These are phyloP conservation scores for Lepraria neglecta DNA, from an alignment of 495 filamentous ascomycete species.

Conservation along the genomic window DNA sequence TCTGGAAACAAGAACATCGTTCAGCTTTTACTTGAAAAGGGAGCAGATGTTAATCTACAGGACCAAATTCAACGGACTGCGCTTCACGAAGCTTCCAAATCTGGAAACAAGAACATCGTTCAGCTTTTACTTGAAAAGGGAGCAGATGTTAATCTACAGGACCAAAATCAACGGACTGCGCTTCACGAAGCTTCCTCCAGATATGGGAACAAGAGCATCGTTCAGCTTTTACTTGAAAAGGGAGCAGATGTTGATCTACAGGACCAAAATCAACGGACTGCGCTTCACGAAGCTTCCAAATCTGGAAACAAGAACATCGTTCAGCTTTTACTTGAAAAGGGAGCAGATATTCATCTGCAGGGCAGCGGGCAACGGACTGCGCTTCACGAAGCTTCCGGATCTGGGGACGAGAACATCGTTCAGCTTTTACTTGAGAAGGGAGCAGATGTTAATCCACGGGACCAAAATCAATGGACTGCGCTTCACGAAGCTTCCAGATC, in stretches of 20 bases:
- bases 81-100: background rate
- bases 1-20: slow-evolving; percentile 12
- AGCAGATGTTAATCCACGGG: slow-evolving; percentile 5
- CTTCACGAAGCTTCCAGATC: background rate
- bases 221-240: background rate
- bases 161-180: background rate
- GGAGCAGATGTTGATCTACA: slow-evolving; percentile 3
- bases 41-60: slow-evolving; percentile 2
- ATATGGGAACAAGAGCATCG: background rate
- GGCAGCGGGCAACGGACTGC: background rate
- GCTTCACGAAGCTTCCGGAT: background rate
- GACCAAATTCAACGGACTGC: background rate
- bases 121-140: background rate
- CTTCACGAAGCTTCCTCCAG: background rate
- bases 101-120: background rate
- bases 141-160: background rate
- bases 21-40: background rate
- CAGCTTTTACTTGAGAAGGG: background rate
- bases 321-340: background rate
- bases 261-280: background rate
- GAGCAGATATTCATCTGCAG: slow-evolving; percentile 1
- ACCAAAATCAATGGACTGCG: background rate
- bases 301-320: background rate
- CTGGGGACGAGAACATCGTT: background rate
- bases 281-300: background rate